phyloP scores from a whole-genome alignment of 441 rosid species.

The Populus hybrid region DNA sequence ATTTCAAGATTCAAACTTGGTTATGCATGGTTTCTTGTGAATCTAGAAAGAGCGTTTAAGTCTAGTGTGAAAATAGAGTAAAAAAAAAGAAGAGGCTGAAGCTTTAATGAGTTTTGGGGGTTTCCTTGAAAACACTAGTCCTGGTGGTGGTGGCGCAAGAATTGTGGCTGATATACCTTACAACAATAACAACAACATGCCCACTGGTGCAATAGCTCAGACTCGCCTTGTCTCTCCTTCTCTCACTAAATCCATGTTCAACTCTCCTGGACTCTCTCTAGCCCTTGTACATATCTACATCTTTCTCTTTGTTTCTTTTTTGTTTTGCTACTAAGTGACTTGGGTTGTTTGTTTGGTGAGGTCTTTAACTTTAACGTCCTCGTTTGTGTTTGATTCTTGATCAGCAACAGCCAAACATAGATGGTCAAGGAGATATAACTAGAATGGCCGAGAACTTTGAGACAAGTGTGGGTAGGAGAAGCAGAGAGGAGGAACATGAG shows the following conservation, averaged over 20 bases:
- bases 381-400: conserved; percentile 2
- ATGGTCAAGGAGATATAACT: conserved; percentile 52
- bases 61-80: neutral
- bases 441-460: conserved; percentile 63
- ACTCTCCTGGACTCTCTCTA: conserved; percentile 74
- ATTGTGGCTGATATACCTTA: conserved; percentile 63
- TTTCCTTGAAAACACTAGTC: conserved; percentile 54
- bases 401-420: conserved; percentile 70
- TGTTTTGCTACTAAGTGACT: neutral
- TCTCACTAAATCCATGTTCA: conserved; percentile 48
- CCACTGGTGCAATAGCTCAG: conserved; percentile 68
- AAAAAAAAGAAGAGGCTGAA: neutral
- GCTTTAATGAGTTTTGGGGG: conserved; percentile 93
- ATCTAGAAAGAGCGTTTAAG: neutral
- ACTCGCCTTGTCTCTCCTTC: conserved; percentile 60
- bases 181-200: conserved; percentile 40
- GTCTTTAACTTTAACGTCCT: neutral
- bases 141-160: conserved; percentile 61
- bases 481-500: conserved; percentile 75
- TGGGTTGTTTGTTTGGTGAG: neutral
- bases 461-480: conserved; percentile 40
- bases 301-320: neutral
- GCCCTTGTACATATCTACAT: conserved; percentile 46
- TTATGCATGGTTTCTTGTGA: neutral
- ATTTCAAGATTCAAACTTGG: neutral